These are phyloP conservation scores for Thalassiosira profunda DNA, from an alignment of 108 stramenopile species.

Conservation along the genomic window DNA sequence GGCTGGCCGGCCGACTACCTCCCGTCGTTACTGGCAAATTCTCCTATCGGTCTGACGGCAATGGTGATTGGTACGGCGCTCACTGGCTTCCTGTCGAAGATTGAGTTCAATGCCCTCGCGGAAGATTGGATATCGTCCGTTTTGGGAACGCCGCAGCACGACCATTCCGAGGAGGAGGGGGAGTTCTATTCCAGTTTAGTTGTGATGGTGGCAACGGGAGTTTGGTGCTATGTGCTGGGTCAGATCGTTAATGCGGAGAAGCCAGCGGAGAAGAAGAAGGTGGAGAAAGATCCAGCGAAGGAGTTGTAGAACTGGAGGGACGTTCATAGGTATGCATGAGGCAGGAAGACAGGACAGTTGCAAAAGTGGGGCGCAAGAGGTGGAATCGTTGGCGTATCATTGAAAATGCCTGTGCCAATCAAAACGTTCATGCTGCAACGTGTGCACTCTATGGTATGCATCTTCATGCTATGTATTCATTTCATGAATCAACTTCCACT, in stretches of 20 bases:
- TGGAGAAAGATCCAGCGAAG: constrained; percentile 43
- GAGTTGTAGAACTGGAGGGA: constrained; percentile 28
- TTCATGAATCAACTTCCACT: no score
- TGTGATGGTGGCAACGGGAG: constrained; percentile 79
- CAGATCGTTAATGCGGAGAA: constrained; percentile 72
- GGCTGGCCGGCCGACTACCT: constrained; percentile 91
- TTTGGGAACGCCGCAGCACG: constrained; percentile 3
- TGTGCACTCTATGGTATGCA: no score
- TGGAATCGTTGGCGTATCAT: no score
- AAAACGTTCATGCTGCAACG: no score
- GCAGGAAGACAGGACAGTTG: no score
- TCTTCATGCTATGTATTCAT: no score
- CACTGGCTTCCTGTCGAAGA: constrained; percentile 76
- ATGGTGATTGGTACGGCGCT: constrained; percentile 71
- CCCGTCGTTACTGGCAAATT: constrained; percentile 68
- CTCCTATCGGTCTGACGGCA: constrained; percentile 87
- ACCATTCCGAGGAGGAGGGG: constrained; percentile 52
- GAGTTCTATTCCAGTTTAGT: constrained; percentile 86
- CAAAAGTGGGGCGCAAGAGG: no score
- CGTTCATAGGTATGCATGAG: no score
- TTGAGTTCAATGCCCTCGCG: constrained; percentile 65
- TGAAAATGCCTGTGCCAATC: no score
- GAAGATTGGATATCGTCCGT: constrained; percentile 43
- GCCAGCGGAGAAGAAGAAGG: constrained; percentile 45
- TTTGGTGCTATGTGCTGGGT: constrained; percentile 80